Percentiles rank a stretch among this genome's conserved stretches.
These are phyloP conservation scores for Groenewaldozyma sp. DNA, from an alignment of 1,139 yeast genomes.

Conservation along the genomic window DNA sequence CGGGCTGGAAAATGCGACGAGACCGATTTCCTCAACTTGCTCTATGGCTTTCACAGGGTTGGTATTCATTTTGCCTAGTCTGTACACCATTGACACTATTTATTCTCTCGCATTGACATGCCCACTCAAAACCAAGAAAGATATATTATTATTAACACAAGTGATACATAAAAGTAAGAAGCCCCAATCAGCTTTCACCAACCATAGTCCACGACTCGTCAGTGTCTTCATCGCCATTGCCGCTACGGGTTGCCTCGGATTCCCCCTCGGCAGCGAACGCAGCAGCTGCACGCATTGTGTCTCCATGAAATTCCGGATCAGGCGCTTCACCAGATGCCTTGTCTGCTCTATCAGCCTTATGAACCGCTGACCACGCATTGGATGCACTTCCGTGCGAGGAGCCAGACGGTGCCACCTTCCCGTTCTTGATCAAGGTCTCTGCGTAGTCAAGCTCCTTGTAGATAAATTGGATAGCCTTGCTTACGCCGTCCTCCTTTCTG, in stretches of 20 bases:
- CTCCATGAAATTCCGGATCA: too few relatives aligned
- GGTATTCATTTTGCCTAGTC: constrained; percentile 93
- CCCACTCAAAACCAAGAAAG: too few relatives aligned
- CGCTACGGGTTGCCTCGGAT: background rate
- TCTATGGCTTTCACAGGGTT: constrained; percentile 93
- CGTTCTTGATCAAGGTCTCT: constrained; percentile 17
- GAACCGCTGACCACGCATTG: too few relatives aligned
- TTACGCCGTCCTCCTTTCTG: constrained; percentile 67
- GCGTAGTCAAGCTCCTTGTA: constrained; percentile 80
- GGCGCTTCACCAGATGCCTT: too few relatives aligned
- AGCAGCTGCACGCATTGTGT: too few relatives aligned
- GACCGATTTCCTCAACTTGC: constrained; percentile 76
- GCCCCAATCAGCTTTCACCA: constrained; percentile 6
- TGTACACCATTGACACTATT: too few relatives aligned
- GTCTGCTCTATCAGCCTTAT: too few relatives aligned
- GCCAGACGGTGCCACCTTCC: too few relatives aligned
- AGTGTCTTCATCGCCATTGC: constrained; percentile 8
- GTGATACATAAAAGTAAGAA: constrained; percentile 2
- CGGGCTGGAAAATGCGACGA: constrained; percentile 95
- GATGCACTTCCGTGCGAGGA: too few relatives aligned
- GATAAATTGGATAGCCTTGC: constrained; percentile 62
- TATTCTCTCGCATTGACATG: too few relatives aligned
- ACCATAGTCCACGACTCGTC: constrained; percentile 20
- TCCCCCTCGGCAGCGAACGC: too few relatives aligned
- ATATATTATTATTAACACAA: constrained; percentile 3